Evolutionary conservation across 2,329 filamentous ascomycete species (phyloP).

Genomic region (Cladosporium oxysporum): DNA sequence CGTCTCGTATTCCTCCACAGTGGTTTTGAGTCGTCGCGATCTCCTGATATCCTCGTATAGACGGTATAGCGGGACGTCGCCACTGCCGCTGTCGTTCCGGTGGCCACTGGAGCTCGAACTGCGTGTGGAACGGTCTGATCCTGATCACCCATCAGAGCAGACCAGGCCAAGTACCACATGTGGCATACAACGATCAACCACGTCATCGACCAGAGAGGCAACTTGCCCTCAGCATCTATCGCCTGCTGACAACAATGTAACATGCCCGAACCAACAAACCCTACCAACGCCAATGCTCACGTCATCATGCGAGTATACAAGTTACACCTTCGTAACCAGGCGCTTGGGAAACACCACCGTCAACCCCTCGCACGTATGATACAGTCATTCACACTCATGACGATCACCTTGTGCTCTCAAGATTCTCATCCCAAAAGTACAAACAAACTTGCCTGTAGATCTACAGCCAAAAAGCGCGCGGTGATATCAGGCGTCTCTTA

Average conservation of each 20-base stretch:
- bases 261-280: neutral
- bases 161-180: neutral
- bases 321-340: neutral
- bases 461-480: neutral
- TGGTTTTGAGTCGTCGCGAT: neutral
- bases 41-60: constrained; percentile 1
- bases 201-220: neutral
- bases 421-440: too few relatives aligned
- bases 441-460: neutral
- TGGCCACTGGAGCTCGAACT: neutral
- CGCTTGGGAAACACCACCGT: neutral
- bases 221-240: neutral
- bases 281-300: neutral
- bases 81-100: neutral
- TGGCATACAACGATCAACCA: neutral
- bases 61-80: neutral
- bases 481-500: neutral
- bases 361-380: neutral
- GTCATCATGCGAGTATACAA: neutral
- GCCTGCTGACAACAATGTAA: neutral
- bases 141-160: neutral
- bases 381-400: neutral
- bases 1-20: neutral
- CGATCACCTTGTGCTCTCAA: too few relatives aligned
- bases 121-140: neutral